These are phyloP conservation scores for Pichia sp. DNA, from an alignment of 1,139 yeast species.

Conservation along the genomic window DNA sequence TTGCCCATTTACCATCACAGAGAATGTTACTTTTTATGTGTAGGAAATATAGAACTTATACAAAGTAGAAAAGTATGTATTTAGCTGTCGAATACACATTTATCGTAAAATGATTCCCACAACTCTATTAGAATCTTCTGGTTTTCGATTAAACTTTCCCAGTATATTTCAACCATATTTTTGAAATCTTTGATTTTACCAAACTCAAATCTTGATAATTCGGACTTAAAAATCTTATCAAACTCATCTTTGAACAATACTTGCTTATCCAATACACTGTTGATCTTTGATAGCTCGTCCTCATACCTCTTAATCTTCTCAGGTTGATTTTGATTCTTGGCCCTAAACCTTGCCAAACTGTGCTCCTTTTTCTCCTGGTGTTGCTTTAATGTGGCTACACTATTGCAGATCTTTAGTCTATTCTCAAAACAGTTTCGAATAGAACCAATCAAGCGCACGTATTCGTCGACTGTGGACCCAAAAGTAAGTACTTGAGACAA, in stretches of 20 bases:
- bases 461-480: slow-evolving; percentile 86
- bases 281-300: slow-evolving; percentile 51
- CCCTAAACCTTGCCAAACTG: slow-evolving; percentile 34
- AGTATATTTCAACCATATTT: slow-evolving; percentile 81
- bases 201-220: slow-evolving; percentile 64
- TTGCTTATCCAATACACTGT: slow-evolving; percentile 45
- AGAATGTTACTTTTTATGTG: not conserved
- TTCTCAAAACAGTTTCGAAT: slow-evolving; percentile 72
- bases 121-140: slow-evolving; percentile 93
- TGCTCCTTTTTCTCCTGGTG: slow-evolving; percentile 46
- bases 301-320: slow-evolving; percentile 49
- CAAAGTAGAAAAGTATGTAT: not conserved
- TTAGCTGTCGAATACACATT: slow-evolving; percentile 30
- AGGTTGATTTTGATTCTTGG: slow-evolving; percentile 30
- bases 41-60: not conserved
- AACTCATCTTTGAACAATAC: slow-evolving; percentile 26
- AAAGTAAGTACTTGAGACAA: slow-evolving; percentile 83
- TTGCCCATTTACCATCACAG: not conserved
- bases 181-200: slow-evolving; percentile 84
- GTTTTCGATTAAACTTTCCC: slow-evolving; percentile 87
- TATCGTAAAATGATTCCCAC: slow-evolving; percentile 85
- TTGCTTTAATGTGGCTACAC: slow-evolving; percentile 45
- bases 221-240: slow-evolving; percentile 56
- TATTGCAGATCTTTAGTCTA: slow-evolving; percentile 64
- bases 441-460: slow-evolving; percentile 72